Evolutionary conservation across 805 yeast genomes (phyloP).

Genomic region (Groenewaldozyma salmanticensis): DNA sequence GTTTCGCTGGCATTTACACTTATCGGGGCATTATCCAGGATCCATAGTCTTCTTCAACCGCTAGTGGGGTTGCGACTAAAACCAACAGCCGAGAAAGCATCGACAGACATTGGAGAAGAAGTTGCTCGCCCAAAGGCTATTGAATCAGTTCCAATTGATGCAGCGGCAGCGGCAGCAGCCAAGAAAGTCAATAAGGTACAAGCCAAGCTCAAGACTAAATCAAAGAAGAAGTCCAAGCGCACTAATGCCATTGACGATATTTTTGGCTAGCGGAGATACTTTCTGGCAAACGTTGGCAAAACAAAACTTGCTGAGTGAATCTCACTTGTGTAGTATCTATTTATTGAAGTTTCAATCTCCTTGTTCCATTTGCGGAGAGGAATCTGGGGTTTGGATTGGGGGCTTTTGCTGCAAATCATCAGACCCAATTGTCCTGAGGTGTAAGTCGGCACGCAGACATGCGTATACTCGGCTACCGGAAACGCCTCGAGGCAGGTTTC

Average conservation of each 20-base stretch:
- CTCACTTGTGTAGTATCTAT: conserved; percentile 71
- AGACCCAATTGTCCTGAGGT: conserved; percentile 99
- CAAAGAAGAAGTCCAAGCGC: conserved; percentile 37
- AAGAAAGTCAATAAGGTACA: background rate
- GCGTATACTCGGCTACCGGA: conserved; percentile 84
- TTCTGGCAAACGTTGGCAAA: conserved; percentile 83
- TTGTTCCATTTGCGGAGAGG: conserved; percentile 59
- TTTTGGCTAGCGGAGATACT: conserved; percentile 43
- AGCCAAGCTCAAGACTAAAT: conserved; percentile 16
- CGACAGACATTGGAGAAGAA: conserved; percentile 17
- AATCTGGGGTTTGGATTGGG: conserved; percentile 46
- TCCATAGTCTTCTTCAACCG: conserved; percentile 37
- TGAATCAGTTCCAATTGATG: conserved; percentile 1
- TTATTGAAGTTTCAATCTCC: conserved; percentile 51
- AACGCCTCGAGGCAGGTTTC: conserved; percentile 72
- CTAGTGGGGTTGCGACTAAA: conserved; percentile 11
- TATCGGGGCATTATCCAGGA: conserved; percentile 32
- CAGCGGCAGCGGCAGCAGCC: background rate
- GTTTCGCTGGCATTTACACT: conserved; percentile 62
- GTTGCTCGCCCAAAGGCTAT: conserved; percentile 11
- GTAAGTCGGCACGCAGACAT: conserved; percentile 89
- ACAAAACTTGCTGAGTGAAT: conserved; percentile 85
- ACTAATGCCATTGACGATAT: conserved; percentile 64
- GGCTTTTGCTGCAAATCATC: conserved; percentile 84
- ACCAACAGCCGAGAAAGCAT: conserved; percentile 1